Percentiles rank a stretch among this genome's conserved stretches.
Conservation (phyloP, 495 filamentous ascomycete genomes). For the Neurospora discreta region DNA sequence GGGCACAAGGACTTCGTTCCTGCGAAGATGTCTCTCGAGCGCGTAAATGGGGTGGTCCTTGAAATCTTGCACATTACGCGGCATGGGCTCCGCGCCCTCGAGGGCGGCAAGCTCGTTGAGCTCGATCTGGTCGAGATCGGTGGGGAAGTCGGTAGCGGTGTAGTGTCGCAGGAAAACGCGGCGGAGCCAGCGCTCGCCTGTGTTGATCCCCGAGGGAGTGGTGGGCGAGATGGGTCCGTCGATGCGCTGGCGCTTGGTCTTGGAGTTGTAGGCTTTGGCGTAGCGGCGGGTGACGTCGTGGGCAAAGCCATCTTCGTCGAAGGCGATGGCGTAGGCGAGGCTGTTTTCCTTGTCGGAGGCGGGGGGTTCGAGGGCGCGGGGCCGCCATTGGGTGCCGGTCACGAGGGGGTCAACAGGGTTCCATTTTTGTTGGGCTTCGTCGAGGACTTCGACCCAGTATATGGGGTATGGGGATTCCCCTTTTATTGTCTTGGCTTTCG, state of each 20-base stretch:
- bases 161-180: constrained; percentile 46
- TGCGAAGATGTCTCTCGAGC: constrained; percentile 75
- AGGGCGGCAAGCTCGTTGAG: constrained; percentile 58
- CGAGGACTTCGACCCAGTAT: constrained; percentile 90
- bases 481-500: constrained; percentile 30
- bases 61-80: constrained; percentile 79
- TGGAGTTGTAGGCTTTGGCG: constrained; percentile 72
- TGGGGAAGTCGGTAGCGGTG: constrained; percentile 32
- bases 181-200: constrained; percentile 64
- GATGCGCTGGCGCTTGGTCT: constrained; percentile 66
- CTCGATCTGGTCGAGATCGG: constrained; percentile 74
- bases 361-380: constrained; percentile 67
- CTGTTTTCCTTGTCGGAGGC: constrained; percentile 57
- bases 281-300: constrained; percentile 78
- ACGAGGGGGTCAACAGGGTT: constrained; percentile 77
- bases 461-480: constrained; percentile 63
- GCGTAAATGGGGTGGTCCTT: constrained; percentile 88
- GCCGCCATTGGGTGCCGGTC: constrained; percentile 62
- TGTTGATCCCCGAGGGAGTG: not conserved
- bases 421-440: constrained; percentile 79
- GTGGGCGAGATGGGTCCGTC: constrained; percentile 33
- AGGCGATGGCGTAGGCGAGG: constrained; percentile 77
- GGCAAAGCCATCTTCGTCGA: constrained; percentile 61
- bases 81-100: constrained; percentile 75
- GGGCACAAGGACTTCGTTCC: constrained; percentile 64